Conservation (phyloP, 1,284 basidiomycete species). For the Cerrena zonata region DNA sequence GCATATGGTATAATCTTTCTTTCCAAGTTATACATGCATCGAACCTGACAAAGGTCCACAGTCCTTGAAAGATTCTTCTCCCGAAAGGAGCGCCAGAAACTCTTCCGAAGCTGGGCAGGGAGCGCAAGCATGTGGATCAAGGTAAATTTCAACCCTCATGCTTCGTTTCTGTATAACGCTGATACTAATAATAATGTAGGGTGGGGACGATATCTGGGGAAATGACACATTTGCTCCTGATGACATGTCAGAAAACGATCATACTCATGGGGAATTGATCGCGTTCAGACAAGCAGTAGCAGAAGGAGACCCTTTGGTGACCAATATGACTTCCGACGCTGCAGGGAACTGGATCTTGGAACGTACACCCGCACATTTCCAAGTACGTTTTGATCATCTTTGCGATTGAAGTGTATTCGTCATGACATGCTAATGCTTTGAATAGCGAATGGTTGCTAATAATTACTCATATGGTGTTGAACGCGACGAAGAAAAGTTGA, state of each 20-base stretch:
- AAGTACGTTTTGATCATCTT: slow-evolving; percentile 39
- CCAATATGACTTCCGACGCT: slow-evolving; percentile 78
- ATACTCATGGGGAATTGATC: slow-evolving; percentile 79
- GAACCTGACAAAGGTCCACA: no score
- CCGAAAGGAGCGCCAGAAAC: slow-evolving; percentile 78
- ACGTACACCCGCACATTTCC: slow-evolving; percentile 80
- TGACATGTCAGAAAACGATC: slow-evolving; percentile 55
- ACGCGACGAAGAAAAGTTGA: slow-evolving; percentile 60
- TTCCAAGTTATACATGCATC: background rate
- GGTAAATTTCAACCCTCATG: slow-evolving; percentile 38
- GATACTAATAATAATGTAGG: slow-evolving; percentile 42
- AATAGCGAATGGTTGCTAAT: slow-evolving; percentile 77
- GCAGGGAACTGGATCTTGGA: slow-evolving; percentile 78
- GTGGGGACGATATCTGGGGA: slow-evolving; percentile 90
- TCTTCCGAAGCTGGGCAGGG: slow-evolving; percentile 95
- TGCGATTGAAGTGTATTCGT: no score
- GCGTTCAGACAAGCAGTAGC: slow-evolving; percentile 54
- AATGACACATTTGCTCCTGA: slow-evolving; percentile 70
- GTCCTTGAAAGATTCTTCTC: slow-evolving; percentile 86
- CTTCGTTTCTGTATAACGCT: background rate
- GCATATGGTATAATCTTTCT: slow-evolving; percentile 55
- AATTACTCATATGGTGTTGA: slow-evolving; percentile 97
- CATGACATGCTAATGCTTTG: slow-evolving; percentile 3
- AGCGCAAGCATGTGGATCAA: slow-evolving; percentile 92
- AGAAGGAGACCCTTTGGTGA: slow-evolving; percentile 26